A percentile compares a stretch with the other conserved stretches of the same genome.
Conservation (phyloP, 1,139 yeast species). For the Candida pseudoviswanathii region DNA sequence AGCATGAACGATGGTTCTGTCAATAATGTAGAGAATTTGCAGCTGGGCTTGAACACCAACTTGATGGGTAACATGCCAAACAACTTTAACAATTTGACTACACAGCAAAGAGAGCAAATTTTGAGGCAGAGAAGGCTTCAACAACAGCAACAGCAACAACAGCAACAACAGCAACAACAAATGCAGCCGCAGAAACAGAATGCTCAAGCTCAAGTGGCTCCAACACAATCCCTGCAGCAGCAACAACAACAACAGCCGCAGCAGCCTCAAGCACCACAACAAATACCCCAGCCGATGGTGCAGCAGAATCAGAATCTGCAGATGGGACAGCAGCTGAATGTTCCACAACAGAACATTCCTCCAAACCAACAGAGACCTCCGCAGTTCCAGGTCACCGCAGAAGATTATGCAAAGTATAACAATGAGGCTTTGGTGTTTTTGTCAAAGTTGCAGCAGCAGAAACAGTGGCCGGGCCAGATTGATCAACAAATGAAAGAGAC, state of each 20-base stretch:
- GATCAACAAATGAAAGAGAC: slow-evolving; percentile 38
- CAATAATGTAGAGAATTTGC: slow-evolving; percentile 8
- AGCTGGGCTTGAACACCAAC: slow-evolving; percentile 3
- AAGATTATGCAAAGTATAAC: slow-evolving; percentile 43
- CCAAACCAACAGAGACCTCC: slow-evolving; percentile 30
- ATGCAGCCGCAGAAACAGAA: background rate
- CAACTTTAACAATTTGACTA: slow-evolving; percentile 28
- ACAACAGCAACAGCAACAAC: slow-evolving; percentile 19
- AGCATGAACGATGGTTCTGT: slow-evolving; percentile 10
- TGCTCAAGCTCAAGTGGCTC: background rate
- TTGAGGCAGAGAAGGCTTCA: slow-evolving; percentile 28
- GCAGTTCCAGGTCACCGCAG: slow-evolving; percentile 41
- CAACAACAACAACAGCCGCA: slow-evolving; percentile 17
- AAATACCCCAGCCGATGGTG: slow-evolving; percentile 15
- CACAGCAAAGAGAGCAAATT: slow-evolving; percentile 40
- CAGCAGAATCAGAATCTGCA: slow-evolving; percentile 4
- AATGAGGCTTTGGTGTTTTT: slow-evolving; percentile 45
- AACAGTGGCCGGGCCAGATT: slow-evolving; percentile 34
- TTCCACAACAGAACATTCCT: slow-evolving; percentile 14
- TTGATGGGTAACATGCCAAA: slow-evolving; percentile 8
- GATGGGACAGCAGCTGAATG: slow-evolving; percentile 3
- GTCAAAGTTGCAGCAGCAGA: slow-evolving; percentile 40
- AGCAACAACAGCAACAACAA: slow-evolving; percentile 15
- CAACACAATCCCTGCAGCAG: slow-evolving; percentile 3
- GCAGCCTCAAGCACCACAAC: slow-evolving; percentile 16